These are phyloP conservation scores for Salvia miltiorrhiza DNA, from an alignment of 257 asterid species.

Conservation along the genomic window DNA sequence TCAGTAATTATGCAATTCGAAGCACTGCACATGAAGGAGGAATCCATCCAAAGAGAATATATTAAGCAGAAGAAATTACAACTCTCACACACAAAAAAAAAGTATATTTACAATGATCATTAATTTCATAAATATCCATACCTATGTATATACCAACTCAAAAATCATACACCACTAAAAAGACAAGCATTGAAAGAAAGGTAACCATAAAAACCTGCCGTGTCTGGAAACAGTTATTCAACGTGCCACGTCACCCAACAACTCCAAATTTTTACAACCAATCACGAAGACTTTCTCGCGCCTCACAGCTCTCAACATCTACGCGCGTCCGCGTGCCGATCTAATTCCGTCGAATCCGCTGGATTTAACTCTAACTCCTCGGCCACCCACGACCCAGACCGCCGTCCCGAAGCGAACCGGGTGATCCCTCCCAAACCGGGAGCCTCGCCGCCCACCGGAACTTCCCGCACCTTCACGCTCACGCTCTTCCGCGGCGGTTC, in stretches of 20 bases:
- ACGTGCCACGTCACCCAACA: conserved; percentile 20
- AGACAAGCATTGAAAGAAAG: not conserved
- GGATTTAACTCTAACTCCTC: conserved; percentile 55
- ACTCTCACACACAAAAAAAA: not conserved
- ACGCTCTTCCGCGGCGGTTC: conserved; percentile 41
- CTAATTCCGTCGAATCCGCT: conserved; percentile 27
- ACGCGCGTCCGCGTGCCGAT: conserved; percentile 29
- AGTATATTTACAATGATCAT: not conserved
- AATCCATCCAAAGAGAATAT: not conserved
- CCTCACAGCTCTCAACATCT: conserved; percentile 26
- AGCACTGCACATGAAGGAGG: not conserved
- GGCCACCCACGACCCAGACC: conserved; percentile 47
- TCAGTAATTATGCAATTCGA: not conserved
- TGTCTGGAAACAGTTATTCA: conserved; percentile 9
- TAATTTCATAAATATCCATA: not conserved
- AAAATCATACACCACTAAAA: not conserved
- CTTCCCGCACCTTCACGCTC: conserved; percentile 26
- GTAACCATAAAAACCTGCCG: conserved; percentile 19
- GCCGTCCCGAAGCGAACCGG: conserved; percentile 71
- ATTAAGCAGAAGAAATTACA: not conserved
- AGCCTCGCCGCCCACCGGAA: conserved; percentile 30
- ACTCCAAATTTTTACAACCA: conserved; percentile 14
- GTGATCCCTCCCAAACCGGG: conserved; percentile 69
- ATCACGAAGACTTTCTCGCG: conserved; percentile 5
- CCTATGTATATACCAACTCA: not conserved